Percentiles rank a stretch among this genome's conserved stretches.
Conservation (phyloP, 1,139 yeast species). For the Meyerozyma athensensis region DNA sequence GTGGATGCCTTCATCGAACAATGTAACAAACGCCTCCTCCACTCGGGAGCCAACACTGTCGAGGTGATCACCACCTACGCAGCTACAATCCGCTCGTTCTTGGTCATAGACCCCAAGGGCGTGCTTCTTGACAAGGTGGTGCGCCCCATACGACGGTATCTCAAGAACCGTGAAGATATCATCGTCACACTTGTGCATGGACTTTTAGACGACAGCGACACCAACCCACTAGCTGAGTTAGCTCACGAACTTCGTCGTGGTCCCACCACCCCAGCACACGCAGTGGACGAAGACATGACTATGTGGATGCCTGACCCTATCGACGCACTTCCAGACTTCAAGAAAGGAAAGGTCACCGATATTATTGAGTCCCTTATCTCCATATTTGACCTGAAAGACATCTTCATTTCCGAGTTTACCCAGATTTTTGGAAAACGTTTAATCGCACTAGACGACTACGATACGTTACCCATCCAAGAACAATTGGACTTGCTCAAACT, state of each 20-base stretch:
- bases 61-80: conserved; percentile 70
- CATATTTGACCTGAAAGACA: conserved; percentile 73
- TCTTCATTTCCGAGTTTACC: conserved; percentile 68
- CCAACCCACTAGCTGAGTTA: conserved; percentile 44
- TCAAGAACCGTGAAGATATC: conserved; percentile 72
- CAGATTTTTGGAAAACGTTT: conserved; percentile 60
- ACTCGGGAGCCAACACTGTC: conserved; percentile 79
- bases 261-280: conserved; percentile 14
- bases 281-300: conserved; percentile 15
- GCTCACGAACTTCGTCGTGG: conserved; percentile 44
- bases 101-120: conserved; percentile 83
- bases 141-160: conserved; percentile 62
- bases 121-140: conserved; percentile 75
- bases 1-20: conserved; percentile 50
- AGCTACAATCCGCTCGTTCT: conserved; percentile 66
- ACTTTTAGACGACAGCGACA: conserved; percentile 48
- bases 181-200: conserved; percentile 69
- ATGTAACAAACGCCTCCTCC: conserved; percentile 54
- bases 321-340: conserved; percentile 88
- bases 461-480: conserved; percentile 34
- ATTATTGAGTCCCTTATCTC: conserved; percentile 69
- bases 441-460: conserved; percentile 43
- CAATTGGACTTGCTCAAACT: conserved; percentile 53
- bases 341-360: conserved; percentile 59
- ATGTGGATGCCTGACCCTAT: conserved; percentile 86